Percentiles rank a stretch among this genome's conserved stretches.
Evolutionary conservation across 2,329 filamentous ascomycete species (phyloP).

Genomic region (Coleophoma eucalyptorum): DNA sequence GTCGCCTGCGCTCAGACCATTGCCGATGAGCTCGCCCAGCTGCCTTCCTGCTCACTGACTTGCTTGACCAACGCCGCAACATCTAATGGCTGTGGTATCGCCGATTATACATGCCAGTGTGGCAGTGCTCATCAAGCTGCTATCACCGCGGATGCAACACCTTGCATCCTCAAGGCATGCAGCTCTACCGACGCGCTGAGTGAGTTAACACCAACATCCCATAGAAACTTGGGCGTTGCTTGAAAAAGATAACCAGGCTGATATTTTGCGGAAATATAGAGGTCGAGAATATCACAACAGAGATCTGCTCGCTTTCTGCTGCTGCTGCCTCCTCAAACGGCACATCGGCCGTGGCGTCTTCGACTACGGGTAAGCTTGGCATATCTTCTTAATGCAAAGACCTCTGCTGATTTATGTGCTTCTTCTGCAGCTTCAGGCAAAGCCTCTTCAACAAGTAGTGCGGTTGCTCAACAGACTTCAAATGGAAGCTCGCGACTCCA

Average conservation of each 20-base stretch:
- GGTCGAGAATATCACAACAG: constrained; percentile 9
- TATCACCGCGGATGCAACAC: constrained; percentile 14
- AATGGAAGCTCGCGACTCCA: background rate
- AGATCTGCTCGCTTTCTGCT: background rate
- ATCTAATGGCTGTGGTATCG: constrained; percentile 10
- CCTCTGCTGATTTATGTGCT: background rate
- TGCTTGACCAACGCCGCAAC: constrained; percentile 15
- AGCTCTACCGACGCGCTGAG: constrained; percentile 14
- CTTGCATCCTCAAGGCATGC: constrained; percentile 17
- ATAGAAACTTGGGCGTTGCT: background rate
- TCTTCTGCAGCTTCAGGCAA: background rate
- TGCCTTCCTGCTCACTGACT: constrained; percentile 17
- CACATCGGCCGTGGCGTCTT: background rate
- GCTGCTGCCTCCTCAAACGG: background rate
- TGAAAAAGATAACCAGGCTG: background rate
- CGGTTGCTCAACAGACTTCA: background rate
- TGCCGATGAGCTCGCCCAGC: constrained; percentile 5
- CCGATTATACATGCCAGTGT: constrained; percentile 20
- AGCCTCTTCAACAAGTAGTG: background rate
- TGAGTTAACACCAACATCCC: constrained; percentile 8
- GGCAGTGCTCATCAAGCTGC: constrained; percentile 7
- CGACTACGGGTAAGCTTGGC: background rate
- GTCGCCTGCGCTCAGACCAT: constrained; percentile 17
- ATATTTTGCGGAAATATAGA: constrained; percentile 1
- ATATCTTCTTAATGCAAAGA: background rate